These are phyloP conservation scores for Trifolium fragiferum DNA, from an alignment of 306 rosid species.

Conservation along the genomic window DNA sequence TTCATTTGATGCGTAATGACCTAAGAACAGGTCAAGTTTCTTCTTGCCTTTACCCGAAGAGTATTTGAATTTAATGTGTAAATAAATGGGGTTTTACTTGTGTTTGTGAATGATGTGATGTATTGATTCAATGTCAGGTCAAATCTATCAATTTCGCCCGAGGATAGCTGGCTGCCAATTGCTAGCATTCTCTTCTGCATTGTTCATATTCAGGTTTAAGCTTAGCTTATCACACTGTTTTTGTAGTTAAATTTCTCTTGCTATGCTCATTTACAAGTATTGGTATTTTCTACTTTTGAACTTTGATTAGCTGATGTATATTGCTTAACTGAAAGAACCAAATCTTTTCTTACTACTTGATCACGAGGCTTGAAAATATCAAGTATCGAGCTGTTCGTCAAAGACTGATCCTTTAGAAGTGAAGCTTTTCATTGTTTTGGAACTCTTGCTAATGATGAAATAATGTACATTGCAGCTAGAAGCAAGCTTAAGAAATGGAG, in stretches of 20 bases:
- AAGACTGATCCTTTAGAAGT: slow-evolving; percentile 21
- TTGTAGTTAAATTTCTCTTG: neutral
- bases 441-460: neutral
- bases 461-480: slow-evolving; percentile 62
- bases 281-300: neutral
- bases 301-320: slow-evolving; percentile 3
- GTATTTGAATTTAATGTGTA: neutral
- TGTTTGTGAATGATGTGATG: slow-evolving; percentile 21
- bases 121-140: slow-evolving; percentile 57
- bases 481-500: slow-evolving; percentile 87
- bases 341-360: slow-evolving; percentile 1
- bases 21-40: neutral
- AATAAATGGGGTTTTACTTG: neutral
- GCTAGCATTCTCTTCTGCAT: slow-evolving; percentile 87
- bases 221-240: slow-evolving; percentile 9
- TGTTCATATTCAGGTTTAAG: slow-evolving; percentile 81
- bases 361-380: slow-evolving; percentile 2
- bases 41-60: neutral
- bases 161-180: slow-evolving; percentile 95
- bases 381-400: slow-evolving; percentile 11
- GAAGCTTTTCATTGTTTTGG: neutral
- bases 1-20: neutral
- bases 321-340: neutral
- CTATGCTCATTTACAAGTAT: neutral
- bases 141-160: slow-evolving; percentile 79